Evolutionary conservation across 176 grass and related monocot genomes (phyloP).

Genomic region (Oryza glaberrima): DNA sequence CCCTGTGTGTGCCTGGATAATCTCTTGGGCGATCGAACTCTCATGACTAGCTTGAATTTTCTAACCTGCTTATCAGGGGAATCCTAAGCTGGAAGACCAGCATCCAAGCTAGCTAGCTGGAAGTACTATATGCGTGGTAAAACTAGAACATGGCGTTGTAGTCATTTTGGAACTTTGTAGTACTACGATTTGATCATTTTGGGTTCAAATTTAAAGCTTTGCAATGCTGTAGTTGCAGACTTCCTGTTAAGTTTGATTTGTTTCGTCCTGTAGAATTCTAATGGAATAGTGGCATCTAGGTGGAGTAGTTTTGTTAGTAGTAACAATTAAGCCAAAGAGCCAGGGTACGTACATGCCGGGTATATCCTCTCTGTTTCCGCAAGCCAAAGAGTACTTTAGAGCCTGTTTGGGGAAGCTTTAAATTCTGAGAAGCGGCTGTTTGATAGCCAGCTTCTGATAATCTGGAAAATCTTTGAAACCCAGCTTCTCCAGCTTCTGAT

Average conservation of each 20-base stretch:
- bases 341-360: too few species aligned
- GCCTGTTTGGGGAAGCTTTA: too few species aligned
- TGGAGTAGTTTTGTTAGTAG: too few species aligned
- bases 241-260: background rate
- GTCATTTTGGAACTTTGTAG: too few species aligned
- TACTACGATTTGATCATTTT: background rate
- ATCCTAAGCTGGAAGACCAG: slow-evolving; percentile 28
- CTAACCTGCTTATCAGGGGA: slow-evolving; percentile 23
- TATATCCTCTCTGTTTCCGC: too few species aligned
- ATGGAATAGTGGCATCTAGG: background rate
- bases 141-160: background rate
- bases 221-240: too few species aligned
- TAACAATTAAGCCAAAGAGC: too few species aligned
- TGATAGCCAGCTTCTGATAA: too few species aligned
- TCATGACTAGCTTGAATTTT: background rate
- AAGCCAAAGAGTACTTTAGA: background rate
- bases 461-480: too few species aligned
- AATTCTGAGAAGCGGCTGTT: too few species aligned
- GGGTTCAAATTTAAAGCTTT: background rate
- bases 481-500: too few species aligned
- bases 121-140: too few species aligned
- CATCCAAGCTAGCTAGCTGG: background rate
- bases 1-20: slow-evolving; percentile 9
- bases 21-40: background rate
- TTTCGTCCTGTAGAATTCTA: background rate